Conservation (phyloP, 139 green algal genomes). For the Tetradesmus obliquus region DNA sequence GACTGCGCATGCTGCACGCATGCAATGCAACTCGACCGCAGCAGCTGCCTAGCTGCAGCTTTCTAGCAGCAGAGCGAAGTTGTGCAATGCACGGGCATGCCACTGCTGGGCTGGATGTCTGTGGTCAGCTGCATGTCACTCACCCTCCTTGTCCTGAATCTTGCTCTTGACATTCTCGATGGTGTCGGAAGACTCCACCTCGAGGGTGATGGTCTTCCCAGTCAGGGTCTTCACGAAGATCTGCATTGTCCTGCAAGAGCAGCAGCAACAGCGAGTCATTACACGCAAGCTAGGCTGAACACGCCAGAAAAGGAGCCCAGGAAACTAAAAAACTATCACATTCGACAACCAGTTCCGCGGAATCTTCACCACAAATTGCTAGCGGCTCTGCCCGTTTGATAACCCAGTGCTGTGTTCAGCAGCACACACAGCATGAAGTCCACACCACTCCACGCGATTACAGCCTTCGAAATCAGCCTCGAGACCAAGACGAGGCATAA, state of each 20-base stretch:
- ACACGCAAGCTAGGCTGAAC: too few species aligned
- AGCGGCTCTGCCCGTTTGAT: background rate
- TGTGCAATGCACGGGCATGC: too few species aligned
- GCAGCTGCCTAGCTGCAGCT: background rate
- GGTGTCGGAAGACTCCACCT: constrained; percentile 85
- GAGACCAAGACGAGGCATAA: background rate
- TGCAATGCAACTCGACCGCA: background rate
- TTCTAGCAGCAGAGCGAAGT: too few species aligned
- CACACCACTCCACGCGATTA: background rate
- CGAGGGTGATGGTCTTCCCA: constrained; percentile 96
- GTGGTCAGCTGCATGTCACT: background rate
- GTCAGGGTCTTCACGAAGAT: constrained; percentile 94
- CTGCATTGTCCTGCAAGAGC: constrained; percentile 74
- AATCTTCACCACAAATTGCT: too few species aligned
- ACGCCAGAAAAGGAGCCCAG: too few species aligned
- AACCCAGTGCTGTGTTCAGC: background rate
- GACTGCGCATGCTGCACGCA: background rate
- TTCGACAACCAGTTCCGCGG: too few species aligned
- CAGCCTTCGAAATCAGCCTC: background rate
- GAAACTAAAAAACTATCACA: too few species aligned
- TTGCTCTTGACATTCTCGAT: constrained; percentile 88
- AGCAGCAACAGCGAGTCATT: background rate
- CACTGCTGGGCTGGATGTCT: too few species aligned
- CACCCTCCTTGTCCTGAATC: constrained; percentile 80
- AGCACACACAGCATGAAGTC: background rate